Percentiles rank a stretch among this genome's conserved stretches.
Conservation (phyloP, 2,329 filamentous ascomycete species). For the Colletotrichum echinochloae region DNA sequence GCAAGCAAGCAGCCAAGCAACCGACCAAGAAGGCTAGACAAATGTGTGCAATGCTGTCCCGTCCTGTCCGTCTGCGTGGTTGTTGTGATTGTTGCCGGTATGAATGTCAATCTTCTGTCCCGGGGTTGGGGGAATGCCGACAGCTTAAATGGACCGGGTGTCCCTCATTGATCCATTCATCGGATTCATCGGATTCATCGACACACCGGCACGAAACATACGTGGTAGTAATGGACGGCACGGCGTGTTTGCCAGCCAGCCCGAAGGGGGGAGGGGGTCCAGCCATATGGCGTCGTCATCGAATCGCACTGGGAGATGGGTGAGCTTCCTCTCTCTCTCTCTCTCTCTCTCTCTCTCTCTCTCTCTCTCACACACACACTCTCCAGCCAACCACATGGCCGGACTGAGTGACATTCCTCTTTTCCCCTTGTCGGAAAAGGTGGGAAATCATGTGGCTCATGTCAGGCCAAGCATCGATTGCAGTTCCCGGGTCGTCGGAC, state of each 20-base stretch:
- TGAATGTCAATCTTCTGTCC: background rate
- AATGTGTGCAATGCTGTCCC: background rate
- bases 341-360: background rate
- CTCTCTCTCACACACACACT: no score
- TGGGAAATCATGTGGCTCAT: background rate
- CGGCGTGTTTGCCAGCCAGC: conserved; percentile 11
- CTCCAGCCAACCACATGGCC: no score
- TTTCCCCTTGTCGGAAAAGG: no score
- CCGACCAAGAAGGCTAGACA: background rate
- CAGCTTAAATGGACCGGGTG: background rate
- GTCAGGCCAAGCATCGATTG: background rate
- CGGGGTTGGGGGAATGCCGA: background rate
- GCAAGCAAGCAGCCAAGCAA: no score
- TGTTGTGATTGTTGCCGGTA: background rate
- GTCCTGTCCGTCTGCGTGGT: no score
- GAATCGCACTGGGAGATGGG: background rate
- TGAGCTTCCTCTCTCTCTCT: background rate
- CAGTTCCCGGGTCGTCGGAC: no score
- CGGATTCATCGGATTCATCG: background rate
- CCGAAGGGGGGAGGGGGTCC: no score
- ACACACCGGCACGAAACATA: no score
- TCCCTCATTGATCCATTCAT: no score
- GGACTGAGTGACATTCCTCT: background rate
- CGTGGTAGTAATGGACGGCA: no score
- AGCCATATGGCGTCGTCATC: conserved; percentile 37